Conservation (phyloP, 768 basidiomycete genomes). For the Collybia sordida region DNA sequence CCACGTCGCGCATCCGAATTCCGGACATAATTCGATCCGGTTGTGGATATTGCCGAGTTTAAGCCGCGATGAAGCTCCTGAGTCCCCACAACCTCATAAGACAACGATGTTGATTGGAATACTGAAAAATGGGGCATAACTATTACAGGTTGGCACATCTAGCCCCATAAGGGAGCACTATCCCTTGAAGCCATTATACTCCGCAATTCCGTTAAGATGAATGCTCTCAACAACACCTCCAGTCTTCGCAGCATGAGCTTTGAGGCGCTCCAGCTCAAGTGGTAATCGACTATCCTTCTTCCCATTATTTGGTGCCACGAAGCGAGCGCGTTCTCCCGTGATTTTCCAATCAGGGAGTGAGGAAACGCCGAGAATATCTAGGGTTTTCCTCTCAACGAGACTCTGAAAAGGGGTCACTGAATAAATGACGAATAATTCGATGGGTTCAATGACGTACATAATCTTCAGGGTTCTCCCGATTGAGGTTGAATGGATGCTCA, state of each 20-base stretch:
- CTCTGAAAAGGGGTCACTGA: background rate
- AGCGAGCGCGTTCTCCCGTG: background rate
- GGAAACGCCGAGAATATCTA: constrained; percentile 1
- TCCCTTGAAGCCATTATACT: constrained; percentile 7
- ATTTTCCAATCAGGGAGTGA: constrained; percentile 7
- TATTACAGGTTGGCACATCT: too few species aligned
- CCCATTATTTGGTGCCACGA: background rate
- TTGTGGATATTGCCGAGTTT: too few species aligned
- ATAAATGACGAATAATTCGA: background rate
- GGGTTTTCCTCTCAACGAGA: constrained; percentile 1
- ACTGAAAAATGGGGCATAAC: too few species aligned
- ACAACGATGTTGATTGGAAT: too few species aligned
- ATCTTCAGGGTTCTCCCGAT: background rate
- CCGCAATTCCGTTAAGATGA: constrained; percentile 2
- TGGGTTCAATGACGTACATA: background rate
- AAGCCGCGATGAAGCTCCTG: too few species aligned
- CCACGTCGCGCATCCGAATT: too few species aligned
- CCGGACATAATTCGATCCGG: too few species aligned
- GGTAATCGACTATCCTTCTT: constrained; percentile 1
- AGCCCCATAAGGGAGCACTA: background rate
- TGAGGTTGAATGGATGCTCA: background rate
- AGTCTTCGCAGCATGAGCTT: constrained; percentile 2
- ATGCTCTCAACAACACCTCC: constrained; percentile 3
- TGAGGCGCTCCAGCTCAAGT: constrained; percentile 1
- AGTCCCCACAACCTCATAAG: too few species aligned